Conservation (phyloP, 2,329 filamentous ascomycete species). For the Epichloe sylvatica region DNA sequence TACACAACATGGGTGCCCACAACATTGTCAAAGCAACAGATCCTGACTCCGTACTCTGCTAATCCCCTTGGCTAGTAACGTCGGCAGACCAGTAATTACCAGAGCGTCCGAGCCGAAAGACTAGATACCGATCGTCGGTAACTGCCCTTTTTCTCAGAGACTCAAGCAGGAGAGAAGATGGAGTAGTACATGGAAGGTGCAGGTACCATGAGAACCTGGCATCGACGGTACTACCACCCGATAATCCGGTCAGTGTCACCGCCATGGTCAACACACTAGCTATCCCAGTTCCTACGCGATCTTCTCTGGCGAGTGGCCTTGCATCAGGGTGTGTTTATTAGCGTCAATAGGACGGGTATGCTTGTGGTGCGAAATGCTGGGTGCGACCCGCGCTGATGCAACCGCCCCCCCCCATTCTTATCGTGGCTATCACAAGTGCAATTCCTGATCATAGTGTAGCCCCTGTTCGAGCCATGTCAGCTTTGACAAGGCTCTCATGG, state of each 20-base stretch:
- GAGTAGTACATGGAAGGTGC: background rate
- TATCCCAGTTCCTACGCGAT: constrained; percentile 3
- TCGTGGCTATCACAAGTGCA: background rate
- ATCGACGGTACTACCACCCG: constrained; percentile 2
- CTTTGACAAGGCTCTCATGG: background rate
- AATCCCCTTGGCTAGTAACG: background rate
- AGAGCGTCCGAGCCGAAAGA: background rate
- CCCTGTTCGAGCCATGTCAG: background rate
- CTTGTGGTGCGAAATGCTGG: constrained; percentile 1
- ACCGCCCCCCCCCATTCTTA: background rate
- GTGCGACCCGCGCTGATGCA: background rate
- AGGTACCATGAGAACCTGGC: background rate
- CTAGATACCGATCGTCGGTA: background rate
- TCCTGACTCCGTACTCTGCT: background rate
- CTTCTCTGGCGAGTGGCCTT: constrained; percentile 4
- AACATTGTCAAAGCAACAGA: background rate
- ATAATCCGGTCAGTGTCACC: constrained; percentile 2
- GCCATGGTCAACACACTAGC: background rate
- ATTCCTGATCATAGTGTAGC: background rate
- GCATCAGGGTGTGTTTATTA: background rate
- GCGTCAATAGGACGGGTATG: constrained; percentile 1
- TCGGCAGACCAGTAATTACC: background rate
- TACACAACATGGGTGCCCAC: background rate
- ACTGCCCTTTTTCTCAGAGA: background rate
- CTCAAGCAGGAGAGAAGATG: background rate